phyloP scores from a whole-genome alignment of 257 asterid species.

The Nemophila menziesii region DNA sequence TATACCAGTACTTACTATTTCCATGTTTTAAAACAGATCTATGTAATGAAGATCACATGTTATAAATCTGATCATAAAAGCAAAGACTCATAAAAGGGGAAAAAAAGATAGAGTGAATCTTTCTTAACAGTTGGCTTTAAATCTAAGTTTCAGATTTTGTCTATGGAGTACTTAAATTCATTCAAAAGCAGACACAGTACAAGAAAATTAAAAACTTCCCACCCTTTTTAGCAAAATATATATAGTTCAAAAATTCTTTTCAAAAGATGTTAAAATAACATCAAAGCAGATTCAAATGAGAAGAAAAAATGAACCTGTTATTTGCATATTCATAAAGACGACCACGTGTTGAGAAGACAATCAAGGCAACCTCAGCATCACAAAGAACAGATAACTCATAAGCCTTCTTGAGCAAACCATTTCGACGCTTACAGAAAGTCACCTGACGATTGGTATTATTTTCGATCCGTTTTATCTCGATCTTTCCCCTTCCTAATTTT shows the following conservation, averaged over 20 bases:
- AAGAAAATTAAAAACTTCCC: constrained; percentile 1
- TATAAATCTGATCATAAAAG: constrained; percentile 28
- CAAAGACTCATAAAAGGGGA: constrained; percentile 16
- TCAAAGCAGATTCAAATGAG: neutral
- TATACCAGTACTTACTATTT: constrained; percentile 25
- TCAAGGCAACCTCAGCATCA: constrained; percentile 87
- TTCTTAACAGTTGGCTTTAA: constrained; percentile 12
- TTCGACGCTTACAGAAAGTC: constrained; percentile 90
- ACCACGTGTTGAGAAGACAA: constrained; percentile 87
- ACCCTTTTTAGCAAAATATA: neutral
- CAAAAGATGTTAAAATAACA: neutral
- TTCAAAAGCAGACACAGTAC: neutral
- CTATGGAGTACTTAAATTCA: constrained; percentile 1
- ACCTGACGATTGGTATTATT: constrained; percentile 96
- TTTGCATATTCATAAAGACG: constrained; percentile 90
- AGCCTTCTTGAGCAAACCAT: constrained; percentile 78
- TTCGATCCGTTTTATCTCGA: constrained; percentile 89
- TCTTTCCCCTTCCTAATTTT: constrained; percentile 72
- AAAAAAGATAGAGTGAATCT: constrained; percentile 28
- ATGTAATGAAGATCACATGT: constrained; percentile 16
- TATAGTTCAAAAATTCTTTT: constrained; percentile 5
- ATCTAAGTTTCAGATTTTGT: constrained; percentile 16
- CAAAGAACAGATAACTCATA: constrained; percentile 90
- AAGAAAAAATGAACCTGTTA: constrained; percentile 39
- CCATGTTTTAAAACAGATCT: constrained; percentile 36